phyloP scores from a whole-genome alignment of 108 stramenopile species.

The Cyclotella kingstonii region DNA sequence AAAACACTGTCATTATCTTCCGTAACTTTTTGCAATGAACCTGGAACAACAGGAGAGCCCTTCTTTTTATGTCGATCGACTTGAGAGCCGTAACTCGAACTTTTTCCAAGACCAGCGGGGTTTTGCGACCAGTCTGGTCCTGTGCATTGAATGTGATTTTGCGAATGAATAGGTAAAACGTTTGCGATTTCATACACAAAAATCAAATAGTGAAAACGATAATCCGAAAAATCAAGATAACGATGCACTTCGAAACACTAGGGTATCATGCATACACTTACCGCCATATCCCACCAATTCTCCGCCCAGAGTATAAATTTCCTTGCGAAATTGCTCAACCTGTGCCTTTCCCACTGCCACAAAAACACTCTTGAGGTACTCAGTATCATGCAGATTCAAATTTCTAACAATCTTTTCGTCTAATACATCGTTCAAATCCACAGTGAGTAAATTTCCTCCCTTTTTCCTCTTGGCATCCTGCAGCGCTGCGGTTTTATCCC shows the following conservation, averaged over 20 bases:
- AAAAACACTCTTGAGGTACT: constrained; percentile 89
- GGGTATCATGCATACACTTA: no score
- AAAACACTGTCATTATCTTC: constrained; percentile 80
- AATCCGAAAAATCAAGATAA: not conserved
- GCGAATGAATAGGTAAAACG: no score
- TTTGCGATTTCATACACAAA: no score
- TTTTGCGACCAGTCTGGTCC: constrained; percentile 84
- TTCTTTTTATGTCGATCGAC: constrained; percentile 78
- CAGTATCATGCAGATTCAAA: constrained; percentile 78
- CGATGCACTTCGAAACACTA: no score
- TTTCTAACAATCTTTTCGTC: constrained; percentile 66
- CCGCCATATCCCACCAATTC: constrained; percentile 88
- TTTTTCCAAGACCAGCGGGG: constrained; percentile 64
- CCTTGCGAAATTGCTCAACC: constrained; percentile 66
- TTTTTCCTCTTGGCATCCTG: constrained; percentile 72
- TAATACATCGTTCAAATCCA: constrained; percentile 87
- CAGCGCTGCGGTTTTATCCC: constrained; percentile 78
- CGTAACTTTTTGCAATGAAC: constrained; percentile 70
- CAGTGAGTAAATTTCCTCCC: constrained; percentile 75
- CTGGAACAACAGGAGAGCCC: constrained; percentile 94
- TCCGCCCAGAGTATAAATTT: constrained; percentile 61
- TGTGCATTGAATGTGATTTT: not conserved
- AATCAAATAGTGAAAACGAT: not conserved
- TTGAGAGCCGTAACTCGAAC: constrained; percentile 64
- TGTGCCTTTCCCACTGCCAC: constrained; percentile 73